Percentiles rank a stretch among this genome's conserved stretches.
These are phyloP conservation scores for Blastocrithidia nonstop DNA, from an alignment of 208 protist species.

Conservation along the genomic window DNA sequence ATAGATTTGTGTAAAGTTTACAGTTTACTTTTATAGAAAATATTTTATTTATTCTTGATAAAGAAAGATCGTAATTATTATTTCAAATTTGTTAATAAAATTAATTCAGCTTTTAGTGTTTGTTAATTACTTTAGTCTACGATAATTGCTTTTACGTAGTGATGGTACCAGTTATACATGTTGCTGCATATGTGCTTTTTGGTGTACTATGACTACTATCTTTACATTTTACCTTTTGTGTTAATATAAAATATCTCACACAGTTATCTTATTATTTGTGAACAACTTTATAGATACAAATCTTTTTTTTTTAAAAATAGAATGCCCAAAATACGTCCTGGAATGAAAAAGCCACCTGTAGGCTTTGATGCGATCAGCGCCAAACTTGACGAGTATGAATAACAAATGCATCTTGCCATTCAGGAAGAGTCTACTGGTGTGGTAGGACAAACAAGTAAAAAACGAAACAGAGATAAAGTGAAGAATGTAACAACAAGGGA, in stretches of 20 bases:
- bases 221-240: neutral
- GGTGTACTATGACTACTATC: neutral
- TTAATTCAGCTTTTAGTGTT: no score
- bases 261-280: neutral
- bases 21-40: no score
- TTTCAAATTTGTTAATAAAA: no score
- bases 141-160: no score
- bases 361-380: slow-evolving; percentile 54
- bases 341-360: slow-evolving; percentile 65
- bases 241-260: neutral
- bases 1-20: no score
- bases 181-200: no score
- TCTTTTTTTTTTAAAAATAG: no score
- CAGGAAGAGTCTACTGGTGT: slow-evolving; percentile 49
- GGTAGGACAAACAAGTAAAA: slow-evolving; percentile 18
- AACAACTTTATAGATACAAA: neutral
- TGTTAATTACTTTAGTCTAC: no score
- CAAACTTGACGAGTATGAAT: slow-evolving; percentile 51
- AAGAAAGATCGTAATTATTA: no score
- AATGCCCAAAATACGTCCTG: slow-evolving; percentile 66
- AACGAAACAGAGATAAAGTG: neutral
- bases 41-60: no score
- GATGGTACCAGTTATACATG: no score
- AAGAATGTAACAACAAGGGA: slow-evolving; percentile 1
- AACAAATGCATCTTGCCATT: slow-evolving; percentile 47